Evolutionary conservation across 2,329 filamentous ascomycete species (phyloP), one percentile per base, ranked within the genome.

Genomic region (Didymella glomerata): DNA sequence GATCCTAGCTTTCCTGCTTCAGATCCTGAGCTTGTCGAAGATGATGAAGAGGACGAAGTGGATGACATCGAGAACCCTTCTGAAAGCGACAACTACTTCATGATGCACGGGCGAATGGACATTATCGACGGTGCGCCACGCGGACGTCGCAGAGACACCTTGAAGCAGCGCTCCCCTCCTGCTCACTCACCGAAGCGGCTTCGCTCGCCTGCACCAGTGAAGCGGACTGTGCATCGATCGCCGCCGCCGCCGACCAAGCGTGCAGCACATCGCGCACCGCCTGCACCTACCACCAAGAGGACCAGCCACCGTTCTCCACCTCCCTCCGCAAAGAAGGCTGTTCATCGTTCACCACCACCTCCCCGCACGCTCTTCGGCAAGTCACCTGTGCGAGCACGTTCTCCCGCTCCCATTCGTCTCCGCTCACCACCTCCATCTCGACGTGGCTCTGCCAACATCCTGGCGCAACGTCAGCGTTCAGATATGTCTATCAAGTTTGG

Each of bases 1-100:
- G 95, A 99, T 72, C 95, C 95, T 1, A 97, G 93, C 72, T 99
- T 99, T 76, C 95, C 95, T 0, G 93, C 93, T 0, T 97, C 93
- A 0, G 95, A 98, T 68, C 91, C 90, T 0, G 95, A 99, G 67
- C 88, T 84, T 66, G 89, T 94, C 27, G 91, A 91, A 46, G 90
- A 92, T 36, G 90, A 92, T 36, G 88, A 91, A 53, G 83, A 85
- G 76, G 76, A 88, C 73, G 76, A 86, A 76, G 66, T 72, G 0
- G 68, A 67, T 10, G 68, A 70, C 7, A 47, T 55, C 2, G 68
- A 70, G 45, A 64, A 73, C 9, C 60, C 82, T 45, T 81, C 82
- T 2, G 77, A 88, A 52, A 92, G 88, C 68, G 90, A 92, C 36
- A 86, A 88, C 32, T 82, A 88, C 48, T 77, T 88, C 42, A 89